These are phyloP conservation scores for Pichia kluyveri DNA, from an alignment of 805 yeast genomes.

Conservation along the genomic window DNA sequence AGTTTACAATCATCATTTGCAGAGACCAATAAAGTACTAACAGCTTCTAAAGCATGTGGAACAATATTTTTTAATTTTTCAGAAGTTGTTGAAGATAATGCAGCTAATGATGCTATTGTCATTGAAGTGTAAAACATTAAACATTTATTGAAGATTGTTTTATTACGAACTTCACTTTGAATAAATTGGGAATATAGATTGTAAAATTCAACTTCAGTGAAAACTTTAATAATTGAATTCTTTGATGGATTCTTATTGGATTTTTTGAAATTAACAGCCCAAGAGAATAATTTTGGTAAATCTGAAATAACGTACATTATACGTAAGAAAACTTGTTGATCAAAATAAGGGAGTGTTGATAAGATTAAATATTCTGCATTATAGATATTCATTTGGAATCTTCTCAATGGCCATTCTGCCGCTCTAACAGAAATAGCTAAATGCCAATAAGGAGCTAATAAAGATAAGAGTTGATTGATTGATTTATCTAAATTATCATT, in stretches of 20 bases:
- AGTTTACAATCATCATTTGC: conserved; percentile 55
- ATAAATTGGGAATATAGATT: conserved; percentile 55
- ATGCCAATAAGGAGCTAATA: conserved; percentile 70
- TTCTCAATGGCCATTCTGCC: conserved; percentile 89
- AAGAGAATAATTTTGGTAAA: conserved; percentile 72
- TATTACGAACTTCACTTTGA: conserved; percentile 39
- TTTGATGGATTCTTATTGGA: conserved; percentile 50
- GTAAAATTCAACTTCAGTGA: conserved; percentile 61
- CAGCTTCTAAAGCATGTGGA: conserved; percentile 49
- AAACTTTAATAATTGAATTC: conserved; percentile 60
- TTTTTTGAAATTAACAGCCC: conserved; percentile 62
- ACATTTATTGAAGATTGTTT: conserved; percentile 56
- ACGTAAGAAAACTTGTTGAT: conserved; percentile 63
- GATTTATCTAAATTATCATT: conserved; percentile 66
- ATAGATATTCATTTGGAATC: conserved; percentile 77
- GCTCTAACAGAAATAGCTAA: conserved; percentile 72
- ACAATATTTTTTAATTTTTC: conserved; percentile 39
- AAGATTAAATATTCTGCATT: conserved; percentile 67
- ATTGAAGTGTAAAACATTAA: conserved; percentile 73
- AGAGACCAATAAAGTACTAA: conserved; percentile 46
- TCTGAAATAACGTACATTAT: conserved; percentile 61
- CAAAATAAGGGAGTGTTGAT: conserved; percentile 74
- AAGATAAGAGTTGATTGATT: conserved; percentile 60
- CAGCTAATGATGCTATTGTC: conserved; percentile 59
- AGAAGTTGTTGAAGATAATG: conserved; percentile 36